Base-by-base conservation (phyloP, 83 land plant species). In the Diphasiastrum complanatum region DNA sequence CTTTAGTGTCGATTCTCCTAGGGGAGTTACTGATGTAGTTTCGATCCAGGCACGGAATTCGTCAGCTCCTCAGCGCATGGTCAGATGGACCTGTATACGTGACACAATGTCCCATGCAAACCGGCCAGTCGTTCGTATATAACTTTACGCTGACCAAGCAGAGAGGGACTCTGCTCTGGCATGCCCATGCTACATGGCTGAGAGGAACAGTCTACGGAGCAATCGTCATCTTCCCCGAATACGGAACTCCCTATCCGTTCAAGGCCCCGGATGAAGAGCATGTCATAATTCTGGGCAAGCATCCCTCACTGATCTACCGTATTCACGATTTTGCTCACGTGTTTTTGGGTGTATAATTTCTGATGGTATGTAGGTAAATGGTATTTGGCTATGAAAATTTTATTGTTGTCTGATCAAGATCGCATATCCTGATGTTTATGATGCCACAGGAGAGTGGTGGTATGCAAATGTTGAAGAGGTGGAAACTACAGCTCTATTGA, bases 1-100 rank as follows among this genome's bases (percentile, higher is more conserved):
- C n/a, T n/a, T n/a, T n/a, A n/a, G n/a, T n/a, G n/a, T n/a, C n/a
- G n/a, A n/a, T n/a, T n/a, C n/a, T n/a, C n/a, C n/a, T n/a, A n/a
- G n/a, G n/a, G n/a, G n/a, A n/a, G n/a, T n/a, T n/a, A n/a, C n/a
- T n/a, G n/a, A n/a, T n/a, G n/a, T n/a, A n/a, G n/a, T n/a, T n/a
- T n/a, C n/a, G n/a, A n/a, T n/a, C n/a, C n/a, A 64, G 66, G 60
- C 66, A 64, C n/a, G 66, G 66, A 24, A n/a, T 64, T 27, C 4
- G 41, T 11, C 66, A 64, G 35, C 31, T 51, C 4, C 59, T 19
- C 26, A 49, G 36, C 19, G 37, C 61, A 33, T 64, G 66, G 66
- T 48, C 66, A 3, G 66, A 51, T 34, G 66, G 60, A 5, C 35
- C 60, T 2, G 60, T 32, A 36, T 64, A 49, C 8, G 20, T 49